Conservation (phyloP, 179 eudicot genomes). For the Spinacia oleracea region DNA sequence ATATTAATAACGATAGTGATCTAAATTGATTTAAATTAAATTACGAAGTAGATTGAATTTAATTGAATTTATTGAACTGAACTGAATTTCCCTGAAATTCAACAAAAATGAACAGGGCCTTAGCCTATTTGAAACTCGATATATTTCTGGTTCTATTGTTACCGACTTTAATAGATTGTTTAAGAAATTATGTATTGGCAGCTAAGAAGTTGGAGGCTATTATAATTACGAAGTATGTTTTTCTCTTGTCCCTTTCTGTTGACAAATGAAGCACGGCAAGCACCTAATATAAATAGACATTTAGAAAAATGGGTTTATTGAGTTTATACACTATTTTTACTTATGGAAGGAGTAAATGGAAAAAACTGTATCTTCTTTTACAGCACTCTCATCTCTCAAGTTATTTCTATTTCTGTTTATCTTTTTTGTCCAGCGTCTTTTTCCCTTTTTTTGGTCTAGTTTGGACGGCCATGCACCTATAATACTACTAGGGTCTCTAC, state of each 20-base stretch:
- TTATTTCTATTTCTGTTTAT: background rate
- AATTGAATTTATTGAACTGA: too few relatives aligned
- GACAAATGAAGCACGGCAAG: too few relatives aligned
- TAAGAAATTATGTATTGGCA: background rate
- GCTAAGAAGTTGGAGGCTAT: background rate
- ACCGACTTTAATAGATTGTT: background rate
- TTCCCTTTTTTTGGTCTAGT: background rate
- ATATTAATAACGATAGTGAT: too few relatives aligned
- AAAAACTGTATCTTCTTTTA: background rate
- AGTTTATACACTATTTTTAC: background rate
- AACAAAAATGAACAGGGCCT: too few relatives aligned
- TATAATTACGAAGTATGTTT: background rate
- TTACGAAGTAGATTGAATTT: too few relatives aligned
- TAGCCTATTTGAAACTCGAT: background rate
- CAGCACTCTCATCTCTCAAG: background rate
- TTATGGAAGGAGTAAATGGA: background rate
- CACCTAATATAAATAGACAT: background rate
- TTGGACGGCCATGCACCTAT: background rate
- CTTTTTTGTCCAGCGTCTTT: background rate
- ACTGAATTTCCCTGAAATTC: too few relatives aligned
- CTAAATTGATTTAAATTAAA: too few relatives aligned
- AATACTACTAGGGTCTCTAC: background rate
- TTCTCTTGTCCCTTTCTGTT: background rate
- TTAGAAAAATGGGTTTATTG: background rate
- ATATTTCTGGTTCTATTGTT: background rate